Evolutionary conservation across 805 yeast genomes (phyloP).

Genomic region (Hyphopichia homilentoma): DNA sequence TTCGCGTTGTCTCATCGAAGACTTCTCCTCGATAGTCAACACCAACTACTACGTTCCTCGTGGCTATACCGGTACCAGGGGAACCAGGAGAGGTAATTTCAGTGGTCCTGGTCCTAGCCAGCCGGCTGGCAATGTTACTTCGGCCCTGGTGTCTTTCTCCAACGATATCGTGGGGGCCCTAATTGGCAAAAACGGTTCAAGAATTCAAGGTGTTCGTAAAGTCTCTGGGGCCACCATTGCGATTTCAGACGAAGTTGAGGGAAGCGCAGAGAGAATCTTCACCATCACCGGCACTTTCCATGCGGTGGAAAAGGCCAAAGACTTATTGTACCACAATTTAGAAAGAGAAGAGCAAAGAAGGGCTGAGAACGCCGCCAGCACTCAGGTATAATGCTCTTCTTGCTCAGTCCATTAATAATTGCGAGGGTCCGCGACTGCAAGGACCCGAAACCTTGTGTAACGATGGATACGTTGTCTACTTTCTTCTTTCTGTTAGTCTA

Average conservation of each 20-base stretch:
- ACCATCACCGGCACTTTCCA: conserved; percentile 61
- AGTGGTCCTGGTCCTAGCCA: background rate
- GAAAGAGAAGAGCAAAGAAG: conserved; percentile 56
- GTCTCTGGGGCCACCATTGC: conserved; percentile 75
- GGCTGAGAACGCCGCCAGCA: conserved; percentile 8
- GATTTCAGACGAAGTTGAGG: conserved; percentile 67
- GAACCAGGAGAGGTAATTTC: background rate
- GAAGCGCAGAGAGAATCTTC: conserved; percentile 61
- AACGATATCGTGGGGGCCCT: conserved; percentile 85
- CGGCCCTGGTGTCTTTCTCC: conserved; percentile 58
- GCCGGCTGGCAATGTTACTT: conserved; percentile 6
- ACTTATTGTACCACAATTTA: conserved; percentile 53
- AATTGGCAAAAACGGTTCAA: conserved; percentile 80
- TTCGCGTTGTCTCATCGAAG: conserved; percentile 71
- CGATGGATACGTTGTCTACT: too few species aligned
- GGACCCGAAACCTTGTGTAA: too few species aligned
- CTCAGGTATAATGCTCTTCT: background rate
- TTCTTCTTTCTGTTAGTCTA: too few species aligned
- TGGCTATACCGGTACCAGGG: conserved; percentile 12
- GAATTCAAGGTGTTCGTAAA: conserved; percentile 82
- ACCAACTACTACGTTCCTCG: conserved; percentile 61
- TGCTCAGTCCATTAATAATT: conserved; percentile 1
- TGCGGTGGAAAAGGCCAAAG: conserved; percentile 57
- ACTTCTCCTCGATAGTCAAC: conserved; percentile 62
- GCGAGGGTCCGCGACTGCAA: too few species aligned